phyloP scores from a whole-genome alignment of 352 stramenopile genomes.

The Blastocystis sp. region DNA sequence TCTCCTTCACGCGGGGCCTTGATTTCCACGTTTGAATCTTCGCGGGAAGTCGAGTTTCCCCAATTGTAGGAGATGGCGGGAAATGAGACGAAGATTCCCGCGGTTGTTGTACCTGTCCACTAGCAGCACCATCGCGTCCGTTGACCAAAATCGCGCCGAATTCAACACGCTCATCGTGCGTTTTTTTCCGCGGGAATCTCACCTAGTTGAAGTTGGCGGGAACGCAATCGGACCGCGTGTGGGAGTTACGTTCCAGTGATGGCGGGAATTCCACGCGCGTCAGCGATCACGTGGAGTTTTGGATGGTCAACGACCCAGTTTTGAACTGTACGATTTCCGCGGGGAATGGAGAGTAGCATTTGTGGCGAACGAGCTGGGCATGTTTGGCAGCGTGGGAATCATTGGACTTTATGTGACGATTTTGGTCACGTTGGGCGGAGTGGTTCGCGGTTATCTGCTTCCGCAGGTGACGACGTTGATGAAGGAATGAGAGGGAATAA shows the following conservation, averaged over 20 bases:
- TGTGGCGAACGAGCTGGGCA: conserved; percentile 3
- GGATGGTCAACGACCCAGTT: conserved; percentile 18
- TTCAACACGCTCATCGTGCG: conserved; percentile 3
- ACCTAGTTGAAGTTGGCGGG: no score
- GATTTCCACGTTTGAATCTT: background rate
- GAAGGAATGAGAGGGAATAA: background rate
- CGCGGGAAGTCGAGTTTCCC: background rate
- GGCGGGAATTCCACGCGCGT: background rate
- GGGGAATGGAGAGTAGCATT: background rate
- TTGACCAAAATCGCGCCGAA: background rate
- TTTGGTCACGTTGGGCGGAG: conserved; percentile 14
- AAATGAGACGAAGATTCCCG: background rate
- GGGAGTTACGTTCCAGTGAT: background rate
- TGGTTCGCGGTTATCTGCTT: conserved; percentile 6
- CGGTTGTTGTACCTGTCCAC: conserved; percentile 46
- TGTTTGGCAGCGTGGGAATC: conserved; percentile 27
- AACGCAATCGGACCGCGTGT: background rate
- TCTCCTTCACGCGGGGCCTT: background rate
- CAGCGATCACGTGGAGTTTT: background rate
- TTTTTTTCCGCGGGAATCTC: background rate
- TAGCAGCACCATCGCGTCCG: background rate
- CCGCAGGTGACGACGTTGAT: conserved; percentile 15
- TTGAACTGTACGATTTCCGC: conserved; percentile 8
- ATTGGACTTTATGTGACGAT: conserved; percentile 29
- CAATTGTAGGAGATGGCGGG: background rate